These are phyloP conservation scores for Erodium moschatum DNA, from an alignment of 441 rosid species.

Conservation along the genomic window DNA sequence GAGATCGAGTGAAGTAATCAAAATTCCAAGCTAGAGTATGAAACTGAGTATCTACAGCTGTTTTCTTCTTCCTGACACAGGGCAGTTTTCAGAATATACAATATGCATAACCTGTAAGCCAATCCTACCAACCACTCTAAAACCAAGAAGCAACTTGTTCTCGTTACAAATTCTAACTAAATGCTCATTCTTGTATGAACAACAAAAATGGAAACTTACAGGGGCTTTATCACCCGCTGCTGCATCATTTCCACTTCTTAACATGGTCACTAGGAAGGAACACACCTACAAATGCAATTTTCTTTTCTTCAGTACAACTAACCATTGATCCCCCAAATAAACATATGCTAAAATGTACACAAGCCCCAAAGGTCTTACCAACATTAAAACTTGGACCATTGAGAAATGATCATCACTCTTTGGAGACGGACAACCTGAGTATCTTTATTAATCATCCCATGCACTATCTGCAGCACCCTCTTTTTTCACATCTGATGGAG, in stretches of 20 bases:
- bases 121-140: constrained; percentile 15
- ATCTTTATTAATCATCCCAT: constrained; percentile 27
- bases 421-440: neutral
- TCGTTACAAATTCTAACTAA: constrained; percentile 9
- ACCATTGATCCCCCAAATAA: neutral
- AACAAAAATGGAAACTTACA: constrained; percentile 13
- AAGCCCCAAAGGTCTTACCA: constrained; percentile 6
- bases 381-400: constrained; percentile 12
- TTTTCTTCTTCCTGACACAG: neutral
- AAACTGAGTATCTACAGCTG: too few species aligned
- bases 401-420: constrained; percentile 13
- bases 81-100: constrained; percentile 15
- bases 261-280: neutral
- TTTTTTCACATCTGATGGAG: constrained; percentile 21
- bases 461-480: constrained; percentile 38
- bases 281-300: constrained; percentile 8
- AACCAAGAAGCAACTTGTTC: constrained; percentile 11
- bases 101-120: constrained; percentile 14
- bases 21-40: too few species aligned
- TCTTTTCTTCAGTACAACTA: constrained; percentile 2
- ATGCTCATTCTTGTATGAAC: neutral
- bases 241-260: constrained; percentile 6
- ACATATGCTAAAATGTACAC: neutral
- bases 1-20: too few species aligned
- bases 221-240: neutral